Percentiles rank a stretch among this genome's conserved stretches.
These are phyloP conservation scores for Fusarium sp. DNA, from an alignment of 2,329 filamentous ascomycete species.

Conservation along the genomic window DNA sequence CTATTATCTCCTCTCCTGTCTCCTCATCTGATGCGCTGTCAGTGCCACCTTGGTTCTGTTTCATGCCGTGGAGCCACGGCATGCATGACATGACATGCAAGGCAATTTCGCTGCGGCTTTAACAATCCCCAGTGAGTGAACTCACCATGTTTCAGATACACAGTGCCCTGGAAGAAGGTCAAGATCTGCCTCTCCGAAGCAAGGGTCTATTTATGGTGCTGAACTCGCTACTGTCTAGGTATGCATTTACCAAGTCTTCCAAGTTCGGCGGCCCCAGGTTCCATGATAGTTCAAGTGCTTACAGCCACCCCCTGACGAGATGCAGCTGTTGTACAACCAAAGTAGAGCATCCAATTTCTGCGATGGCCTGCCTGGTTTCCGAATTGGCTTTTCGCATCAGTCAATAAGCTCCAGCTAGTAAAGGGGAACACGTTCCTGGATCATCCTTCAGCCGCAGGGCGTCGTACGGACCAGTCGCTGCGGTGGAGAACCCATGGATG, in stretches of 20 bases:
- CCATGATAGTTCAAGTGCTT: constrained; percentile 1
- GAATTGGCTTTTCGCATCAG: constrained; percentile 21
- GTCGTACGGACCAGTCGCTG: constrained; percentile 15
- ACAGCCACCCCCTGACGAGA: constrained; percentile 33
- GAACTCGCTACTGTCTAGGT: neutral
- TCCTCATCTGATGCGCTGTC: constrained; percentile 41
- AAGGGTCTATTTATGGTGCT: constrained; percentile 5
- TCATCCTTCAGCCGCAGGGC: constrained; percentile 25
- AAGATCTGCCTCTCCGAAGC: constrained; percentile 1
- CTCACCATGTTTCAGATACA: constrained; percentile 29
- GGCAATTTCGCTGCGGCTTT: constrained; percentile 33
- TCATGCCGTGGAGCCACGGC: constrained; percentile 41
- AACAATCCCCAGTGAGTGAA: constrained; percentile 15
- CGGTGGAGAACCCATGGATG: constrained; percentile 5
- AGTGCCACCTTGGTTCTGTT: constrained; percentile 35
- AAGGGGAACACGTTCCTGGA: constrained; percentile 28
- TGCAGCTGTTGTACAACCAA: constrained; percentile 21
- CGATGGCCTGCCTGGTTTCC: constrained; percentile 11
- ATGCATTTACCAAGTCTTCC: constrained; percentile 11
- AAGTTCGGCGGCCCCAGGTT: constrained; percentile 20
- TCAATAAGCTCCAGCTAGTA: constrained; percentile 24
- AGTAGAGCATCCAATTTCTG: constrained; percentile 16
- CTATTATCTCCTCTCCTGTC: constrained; percentile 1
- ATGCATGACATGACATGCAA: constrained; percentile 36
- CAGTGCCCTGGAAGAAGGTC: neutral